Base-by-base conservation (phyloP, 2,329 filamentous ascomycete genomes). In the Polytolypa hystricis region DNA sequence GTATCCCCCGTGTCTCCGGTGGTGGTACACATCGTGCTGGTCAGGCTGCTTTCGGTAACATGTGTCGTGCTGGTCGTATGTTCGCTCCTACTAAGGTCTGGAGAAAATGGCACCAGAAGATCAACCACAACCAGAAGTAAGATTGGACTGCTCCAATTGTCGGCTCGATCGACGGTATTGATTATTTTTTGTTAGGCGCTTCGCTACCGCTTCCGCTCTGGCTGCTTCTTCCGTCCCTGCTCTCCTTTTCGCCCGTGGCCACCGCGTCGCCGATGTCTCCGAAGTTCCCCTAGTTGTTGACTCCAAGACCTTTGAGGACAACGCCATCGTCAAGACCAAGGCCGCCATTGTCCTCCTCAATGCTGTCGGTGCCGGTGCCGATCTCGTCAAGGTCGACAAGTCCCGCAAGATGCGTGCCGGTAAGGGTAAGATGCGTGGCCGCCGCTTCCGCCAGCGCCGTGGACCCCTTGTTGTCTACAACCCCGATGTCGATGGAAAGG, bases 41-140 rank as follows among this genome's bases (percentile, higher is more conserved):
- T 76, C 91, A 98, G 77, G 91, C 91, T 69, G 91, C 91, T 57
- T 98, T 96, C 71, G 91, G 91, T 85, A 98, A 98, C 84, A 86
- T 89, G 86, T 98, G 91, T 76, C 87, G 91, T 69, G 94, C 89
- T 65, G 91, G 93, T 76, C 91, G 91, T 74, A 98, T 98, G 91
- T 98, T 98, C 74, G 91, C 91, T 56, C 91, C 91, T 54, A 98
- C 91, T 72, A 98, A 98, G 82, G 83, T 94, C 74, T 98, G 91
- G 93, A 79, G 91, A 69, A 95, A 94, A 77, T 98, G 91, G 93
- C 91, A 98, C 78, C 78, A 95, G 77, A 96, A 96, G 86, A 79
- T 98, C 79, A 94, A 93, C 79, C 79, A 93, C 70, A 83, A 83
- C 69, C 91, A 98, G 79, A 94, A 91, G 84, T 86, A 65, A 69